A percentile compares a stretch with the other conserved stretches of the same genome.
These are phyloP conservation scores for Ophiostoma pallidulum DNA, from an alignment of 2,329 filamentous ascomycete genomes.

Conservation along the genomic window DNA sequence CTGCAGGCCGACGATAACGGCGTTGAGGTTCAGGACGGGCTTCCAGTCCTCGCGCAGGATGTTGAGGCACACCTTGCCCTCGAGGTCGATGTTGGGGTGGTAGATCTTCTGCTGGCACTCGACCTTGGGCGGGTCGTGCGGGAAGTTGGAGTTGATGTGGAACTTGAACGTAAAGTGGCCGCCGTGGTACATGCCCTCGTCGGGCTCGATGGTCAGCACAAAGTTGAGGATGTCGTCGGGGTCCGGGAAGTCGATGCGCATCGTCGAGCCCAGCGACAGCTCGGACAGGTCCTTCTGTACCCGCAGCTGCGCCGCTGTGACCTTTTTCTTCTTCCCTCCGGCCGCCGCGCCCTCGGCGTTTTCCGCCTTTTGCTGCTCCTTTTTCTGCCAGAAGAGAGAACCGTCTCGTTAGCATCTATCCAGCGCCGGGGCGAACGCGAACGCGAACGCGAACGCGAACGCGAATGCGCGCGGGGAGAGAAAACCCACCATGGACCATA, in stretches of 20 bases:
- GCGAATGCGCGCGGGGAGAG: too few relatives aligned
- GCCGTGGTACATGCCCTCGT: conserved; percentile 81
- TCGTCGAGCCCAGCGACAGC: conserved; percentile 66
- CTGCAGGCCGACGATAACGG: conserved; percentile 93
- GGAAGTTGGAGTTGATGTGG: conserved; percentile 87
- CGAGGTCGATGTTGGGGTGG: conserved; percentile 95
- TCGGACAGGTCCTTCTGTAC: conserved; percentile 91
- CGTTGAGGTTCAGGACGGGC: conserved; percentile 91
- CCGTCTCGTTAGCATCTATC: background rate
- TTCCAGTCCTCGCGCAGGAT: conserved; percentile 99
- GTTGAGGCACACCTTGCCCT: conserved; percentile 96
- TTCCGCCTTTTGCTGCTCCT: conserved; percentile 91
- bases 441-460: too few relatives aligned
- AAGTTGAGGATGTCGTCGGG: conserved; percentile 83
- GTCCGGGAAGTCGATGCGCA: conserved; percentile 73
- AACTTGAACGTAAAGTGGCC: conserved; percentile 87
- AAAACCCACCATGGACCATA: conserved; percentile 91
- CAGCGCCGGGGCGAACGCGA: too few relatives aligned
- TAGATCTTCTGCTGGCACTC: conserved; percentile 98
- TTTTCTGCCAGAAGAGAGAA: conserved; percentile 50
- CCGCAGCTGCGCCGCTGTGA: conserved; percentile 88
- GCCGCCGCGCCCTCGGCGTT: conserved; percentile 59
- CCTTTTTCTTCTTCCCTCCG: conserved; percentile 92
- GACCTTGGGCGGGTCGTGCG: conserved; percentile 95
- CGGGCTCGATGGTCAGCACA: conserved; percentile 68